Base-by-base conservation (phyloP, 139 green algal species). In the Pleodorina starrii region DNA sequence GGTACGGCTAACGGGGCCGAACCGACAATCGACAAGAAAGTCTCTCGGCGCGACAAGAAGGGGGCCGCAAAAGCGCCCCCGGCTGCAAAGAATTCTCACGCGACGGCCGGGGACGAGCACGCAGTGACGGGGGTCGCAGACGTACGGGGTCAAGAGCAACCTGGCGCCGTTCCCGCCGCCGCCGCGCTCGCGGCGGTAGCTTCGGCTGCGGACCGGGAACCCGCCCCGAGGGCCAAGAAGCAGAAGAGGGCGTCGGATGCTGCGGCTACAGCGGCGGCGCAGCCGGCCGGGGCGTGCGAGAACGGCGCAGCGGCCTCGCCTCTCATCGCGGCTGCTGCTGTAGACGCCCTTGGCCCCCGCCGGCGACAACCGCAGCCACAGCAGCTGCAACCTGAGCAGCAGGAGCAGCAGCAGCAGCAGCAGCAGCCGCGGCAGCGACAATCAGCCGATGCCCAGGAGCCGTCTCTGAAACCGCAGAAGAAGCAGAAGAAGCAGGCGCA, bases 401-500 rank as follows among this genome's bases (percentile, higher is more conserved):
- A 29, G 36, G 7, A 82, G 46, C 74, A 27, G 2, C 27, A 27
- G 74, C 44, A 42, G 10, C 44, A 59, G 43, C 40, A 17, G 40
- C 23, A 4, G 1, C 17, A 10, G 2, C 40, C 29, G 63, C 29
- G 29, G n/a, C 7, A 42, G 16, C 63, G 43, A 73, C 16, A 27
- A 23, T n/a, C 54, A 32, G 54, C 54, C 54, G 54, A 66, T 32
- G 21, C 21, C 29, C 42, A 2, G 19, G 29, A 36, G 25, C 25
- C 40, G 40, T 14, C 1, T 12, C 35, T 35, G 25, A 35, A 80
- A 80, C 17, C 1, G 12, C 27, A 83, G 74, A 23, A 29, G 27
- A 11, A 83, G 74, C 74, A 66, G 48, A 42, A 87, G 63, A 83
- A 84, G 84, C 57, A 86, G 43, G 35, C 86, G 40, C 84, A 86